These are phyloP conservation scores for Ophiostoma himal-ulmi DNA, from an alignment of 2,329 filamentous ascomycete species.

Conservation along the genomic window DNA sequence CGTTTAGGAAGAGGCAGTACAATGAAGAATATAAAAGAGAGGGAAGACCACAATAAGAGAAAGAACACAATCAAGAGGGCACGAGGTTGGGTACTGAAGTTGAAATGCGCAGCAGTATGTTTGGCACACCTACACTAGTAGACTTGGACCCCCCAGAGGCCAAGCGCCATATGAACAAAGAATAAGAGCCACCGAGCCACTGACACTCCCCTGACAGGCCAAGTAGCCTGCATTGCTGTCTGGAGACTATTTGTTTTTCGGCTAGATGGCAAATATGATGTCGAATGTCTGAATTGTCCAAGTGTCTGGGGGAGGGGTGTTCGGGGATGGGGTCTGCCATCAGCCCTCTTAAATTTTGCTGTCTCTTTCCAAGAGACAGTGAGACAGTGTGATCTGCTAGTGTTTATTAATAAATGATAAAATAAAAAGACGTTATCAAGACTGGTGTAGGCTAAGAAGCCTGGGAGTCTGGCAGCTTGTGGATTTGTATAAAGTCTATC, in stretches of 20 bases:
- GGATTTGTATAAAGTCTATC: background rate
- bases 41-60: background rate
- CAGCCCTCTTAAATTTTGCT: background rate
- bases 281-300: background rate
- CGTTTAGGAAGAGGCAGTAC: background rate
- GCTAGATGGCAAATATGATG: conserved; percentile 3
- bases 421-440: background rate
- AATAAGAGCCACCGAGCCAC: conserved; percentile 8
- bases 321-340: conserved; percentile 15
- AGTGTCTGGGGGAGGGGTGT: background rate
- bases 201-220: conserved; percentile 15
- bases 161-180: conserved; percentile 3
- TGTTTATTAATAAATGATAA: background rate
- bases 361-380: conserved; percentile 6
- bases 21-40: background rate
- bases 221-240: conserved; percentile 1
- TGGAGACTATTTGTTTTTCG: conserved; percentile 6
- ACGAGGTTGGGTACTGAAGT: background rate
- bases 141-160: background rate
- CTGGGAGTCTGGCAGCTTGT: background rate
- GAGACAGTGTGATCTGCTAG: background rate
- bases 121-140: background rate
- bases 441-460: background rate
- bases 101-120: background rate
- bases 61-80: background rate